phyloP scores from a whole-genome alignment of 2,329 filamentous ascomycete species.

The Aspergillus pseudotamarii region DNA sequence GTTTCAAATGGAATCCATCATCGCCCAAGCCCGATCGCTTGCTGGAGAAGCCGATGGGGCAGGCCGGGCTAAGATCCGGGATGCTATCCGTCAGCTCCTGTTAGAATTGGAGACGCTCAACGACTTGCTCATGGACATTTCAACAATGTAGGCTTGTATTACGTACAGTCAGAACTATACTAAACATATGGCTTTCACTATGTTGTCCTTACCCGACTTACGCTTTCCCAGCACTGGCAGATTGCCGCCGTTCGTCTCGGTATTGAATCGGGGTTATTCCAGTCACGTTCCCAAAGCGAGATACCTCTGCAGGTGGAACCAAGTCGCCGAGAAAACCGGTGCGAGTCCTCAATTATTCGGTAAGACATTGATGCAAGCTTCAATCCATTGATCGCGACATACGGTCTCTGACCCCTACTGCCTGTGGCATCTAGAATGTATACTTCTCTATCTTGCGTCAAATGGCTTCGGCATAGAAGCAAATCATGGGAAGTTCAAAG shows the following conservation, averaged over 20 bases:
- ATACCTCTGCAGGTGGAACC: constrained; percentile 7
- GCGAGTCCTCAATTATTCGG: neutral
- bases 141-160: neutral
- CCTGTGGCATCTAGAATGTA: no score
- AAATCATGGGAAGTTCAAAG: no score
- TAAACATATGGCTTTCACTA: neutral
- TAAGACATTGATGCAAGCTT: no score
- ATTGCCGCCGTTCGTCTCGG: neutral
- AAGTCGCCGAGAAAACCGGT: neutral
- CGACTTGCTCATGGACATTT: neutral
- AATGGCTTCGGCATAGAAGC: no score
- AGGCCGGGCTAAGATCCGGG: constrained; percentile 21
- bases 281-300: neutral
- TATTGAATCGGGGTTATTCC: constrained; percentile 22
- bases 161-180: neutral
- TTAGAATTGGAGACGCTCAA: constrained; percentile 3
- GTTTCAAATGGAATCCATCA: neutral
- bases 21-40: constrained; percentile 17
- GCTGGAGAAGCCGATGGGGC: constrained; percentile 22
- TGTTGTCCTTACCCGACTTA: neutral
- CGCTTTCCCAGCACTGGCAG: constrained; percentile 11
- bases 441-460: no score
- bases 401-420: no score
- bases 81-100: constrained; percentile 11
- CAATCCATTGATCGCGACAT: no score